Percentiles rank a stretch among this genome's conserved stretches.
Conservation (phyloP, 306 rosid species). For the Begonia peltatifolia region DNA sequence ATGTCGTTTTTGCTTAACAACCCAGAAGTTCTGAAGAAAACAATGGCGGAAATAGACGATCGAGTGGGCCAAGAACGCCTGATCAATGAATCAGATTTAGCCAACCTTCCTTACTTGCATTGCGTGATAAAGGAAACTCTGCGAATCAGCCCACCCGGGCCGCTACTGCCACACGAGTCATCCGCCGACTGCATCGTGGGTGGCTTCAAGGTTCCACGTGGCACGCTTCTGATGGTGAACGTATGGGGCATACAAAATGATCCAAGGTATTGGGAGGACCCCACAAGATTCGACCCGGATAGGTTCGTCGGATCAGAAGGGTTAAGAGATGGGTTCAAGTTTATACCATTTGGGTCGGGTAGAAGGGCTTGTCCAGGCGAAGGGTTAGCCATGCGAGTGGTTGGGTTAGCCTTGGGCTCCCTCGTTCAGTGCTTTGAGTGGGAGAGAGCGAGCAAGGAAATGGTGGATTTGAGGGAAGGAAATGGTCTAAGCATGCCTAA, state of each 20-base stretch:
- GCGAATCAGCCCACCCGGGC: constrained; percentile 20
- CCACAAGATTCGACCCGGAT: constrained; percentile 18
- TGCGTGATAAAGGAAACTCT: constrained; percentile 22
- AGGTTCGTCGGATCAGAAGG: constrained; percentile 8
- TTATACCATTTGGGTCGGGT: constrained; percentile 17
- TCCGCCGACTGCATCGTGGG: constrained; percentile 17
- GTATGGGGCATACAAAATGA: constrained; percentile 29
- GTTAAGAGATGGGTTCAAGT: constrained; percentile 9
- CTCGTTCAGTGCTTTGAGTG: constrained; percentile 11
- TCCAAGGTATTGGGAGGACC: constrained; percentile 17
- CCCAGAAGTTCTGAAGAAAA: constrained; percentile 10
- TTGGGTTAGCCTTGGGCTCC: constrained; percentile 8
- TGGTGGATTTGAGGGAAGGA: constrained; percentile 10
- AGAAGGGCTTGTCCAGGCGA: constrained; percentile 14
- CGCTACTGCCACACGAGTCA: constrained; percentile 20
- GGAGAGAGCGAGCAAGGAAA: constrained; percentile 7
- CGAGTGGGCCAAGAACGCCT: constrained; percentile 9
- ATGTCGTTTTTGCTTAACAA: constrained; percentile 24
- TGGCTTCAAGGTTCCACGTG: constrained; percentile 20
- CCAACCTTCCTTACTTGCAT: constrained; percentile 15
- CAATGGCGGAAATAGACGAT: constrained; percentile 6
- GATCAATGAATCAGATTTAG: constrained; percentile 20
- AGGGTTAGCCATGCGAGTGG: constrained; percentile 3
- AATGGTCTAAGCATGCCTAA: constrained; percentile 5
- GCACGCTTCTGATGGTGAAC: constrained; percentile 28